Percentiles rank a stretch among this genome's conserved stretches.
These are phyloP conservation scores for Hyaloscypha bicolor DNA, from an alignment of 495 filamentous ascomycete genomes.

Conservation along the genomic window DNA sequence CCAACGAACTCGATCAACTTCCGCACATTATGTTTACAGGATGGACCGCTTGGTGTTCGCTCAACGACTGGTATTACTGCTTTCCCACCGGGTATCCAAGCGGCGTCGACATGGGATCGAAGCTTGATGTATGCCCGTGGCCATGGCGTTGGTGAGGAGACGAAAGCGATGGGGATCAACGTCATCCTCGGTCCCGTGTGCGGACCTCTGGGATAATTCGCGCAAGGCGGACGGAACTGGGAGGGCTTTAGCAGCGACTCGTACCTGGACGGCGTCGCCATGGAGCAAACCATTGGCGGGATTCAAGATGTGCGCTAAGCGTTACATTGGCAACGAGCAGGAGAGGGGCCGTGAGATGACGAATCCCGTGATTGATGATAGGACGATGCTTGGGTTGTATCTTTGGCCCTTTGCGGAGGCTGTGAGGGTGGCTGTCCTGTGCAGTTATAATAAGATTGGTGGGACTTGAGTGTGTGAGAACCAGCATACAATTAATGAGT, in stretches of 20 bases:
- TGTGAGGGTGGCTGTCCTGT: constrained; percentile 65
- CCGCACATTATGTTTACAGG: constrained; percentile 72
- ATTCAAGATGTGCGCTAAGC: constrained; percentile 82
- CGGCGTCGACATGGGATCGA: constrained; percentile 66
- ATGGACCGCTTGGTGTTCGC: constrained; percentile 78
- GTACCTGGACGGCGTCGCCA: constrained; percentile 67
- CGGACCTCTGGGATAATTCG: constrained; percentile 76
- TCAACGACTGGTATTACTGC: constrained; percentile 67
- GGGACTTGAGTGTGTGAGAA: constrained; percentile 53
- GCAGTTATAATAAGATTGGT: constrained; percentile 35
- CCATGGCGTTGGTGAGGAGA: constrained; percentile 75
- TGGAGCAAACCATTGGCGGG: constrained; percentile 65
- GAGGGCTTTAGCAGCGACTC: constrained; percentile 82
- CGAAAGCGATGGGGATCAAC: constrained; percentile 77
- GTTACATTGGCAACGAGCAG: constrained; percentile 81
- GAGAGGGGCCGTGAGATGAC: constrained; percentile 75
- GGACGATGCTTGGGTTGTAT: constrained; percentile 80
- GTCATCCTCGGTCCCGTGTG: constrained; percentile 78
- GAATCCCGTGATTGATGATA: constrained; percentile 60
- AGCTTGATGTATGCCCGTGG: constrained; percentile 72
- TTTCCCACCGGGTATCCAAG: constrained; percentile 77
- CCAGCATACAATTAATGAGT: constrained; percentile 56
- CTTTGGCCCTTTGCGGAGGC: constrained; percentile 88
- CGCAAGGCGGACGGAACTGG: constrained; percentile 90
- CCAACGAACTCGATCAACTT: not conserved